These are phyloP conservation scores for Stentor roeselii DNA, from an alignment of 73 alveolate species.

Conservation along the genomic window DNA sequence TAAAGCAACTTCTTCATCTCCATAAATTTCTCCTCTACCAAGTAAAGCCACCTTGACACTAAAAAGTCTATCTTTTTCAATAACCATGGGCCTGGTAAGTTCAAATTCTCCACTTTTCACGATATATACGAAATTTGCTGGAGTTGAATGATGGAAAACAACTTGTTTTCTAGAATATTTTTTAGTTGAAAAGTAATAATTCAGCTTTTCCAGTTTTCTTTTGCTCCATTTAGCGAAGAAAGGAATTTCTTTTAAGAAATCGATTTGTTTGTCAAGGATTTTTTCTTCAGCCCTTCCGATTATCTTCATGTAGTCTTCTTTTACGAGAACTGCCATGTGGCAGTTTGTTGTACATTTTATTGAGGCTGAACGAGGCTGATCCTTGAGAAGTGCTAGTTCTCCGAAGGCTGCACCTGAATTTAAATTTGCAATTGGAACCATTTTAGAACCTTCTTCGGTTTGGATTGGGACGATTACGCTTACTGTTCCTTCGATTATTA, in stretches of 20 bases:
- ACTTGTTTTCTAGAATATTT: constrained; percentile 26
- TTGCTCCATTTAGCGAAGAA: constrained; percentile 20
- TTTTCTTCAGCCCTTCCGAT: not conserved
- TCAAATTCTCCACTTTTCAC: constrained; percentile 24
- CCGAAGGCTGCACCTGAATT: constrained; percentile 35
- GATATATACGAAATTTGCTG: constrained; percentile 34
- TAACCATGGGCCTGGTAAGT: not conserved
- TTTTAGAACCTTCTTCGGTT: constrained; percentile 1
- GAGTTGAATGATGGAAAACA: not conserved
- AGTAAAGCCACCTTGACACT: not conserved
- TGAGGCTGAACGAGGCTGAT: constrained; percentile 34
- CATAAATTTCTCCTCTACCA: constrained; percentile 18
- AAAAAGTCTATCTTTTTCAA: not conserved
- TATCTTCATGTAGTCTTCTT: constrained; percentile 32
- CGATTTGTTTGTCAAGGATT: constrained; percentile 22
- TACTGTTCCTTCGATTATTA: constrained; percentile 33
- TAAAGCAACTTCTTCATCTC: constrained; percentile 10
- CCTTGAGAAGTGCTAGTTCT: constrained; percentile 35
- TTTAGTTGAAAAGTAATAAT: not conserved
- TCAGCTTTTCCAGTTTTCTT: constrained; percentile 11
- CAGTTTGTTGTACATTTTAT: constrained; percentile 17
- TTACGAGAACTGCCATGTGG: constrained; percentile 30
- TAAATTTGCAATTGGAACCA: not conserved
- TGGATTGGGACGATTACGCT: constrained; percentile 14
- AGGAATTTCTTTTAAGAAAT: constrained; percentile 17